Conservation (phyloP, 148 eudicot species). For the Tetragonia tetragonoides region DNA sequence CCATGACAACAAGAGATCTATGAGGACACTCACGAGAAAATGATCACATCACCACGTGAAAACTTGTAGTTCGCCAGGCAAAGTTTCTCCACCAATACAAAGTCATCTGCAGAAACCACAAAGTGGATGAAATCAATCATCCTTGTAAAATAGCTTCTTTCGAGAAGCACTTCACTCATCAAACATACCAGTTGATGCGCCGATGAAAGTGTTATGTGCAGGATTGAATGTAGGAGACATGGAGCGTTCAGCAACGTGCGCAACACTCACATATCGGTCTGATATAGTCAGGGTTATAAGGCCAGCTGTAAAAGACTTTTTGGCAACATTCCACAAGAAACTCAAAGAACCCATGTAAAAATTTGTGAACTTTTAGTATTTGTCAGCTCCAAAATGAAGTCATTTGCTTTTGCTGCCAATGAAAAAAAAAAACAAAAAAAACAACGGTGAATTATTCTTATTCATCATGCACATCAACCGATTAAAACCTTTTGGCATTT, state of each 20-base stretch:
- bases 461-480: too few species aligned
- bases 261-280: slow-evolving; percentile 62
- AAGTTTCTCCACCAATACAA: slow-evolving; percentile 75
- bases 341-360: slow-evolving; percentile 48
- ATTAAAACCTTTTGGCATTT: too few species aligned
- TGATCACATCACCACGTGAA: slow-evolving; percentile 79
- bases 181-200: slow-evolving; percentile 34
- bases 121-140: not conserved
- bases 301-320: slow-evolving; percentile 57
- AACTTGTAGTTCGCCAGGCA: slow-evolving; percentile 78
- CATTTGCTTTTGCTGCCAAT: slow-evolving; percentile 30
- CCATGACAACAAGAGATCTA: slow-evolving; percentile 6
- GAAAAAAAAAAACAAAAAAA: not conserved
- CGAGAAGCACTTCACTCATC: slow-evolving; percentile 6
- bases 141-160: not conserved
- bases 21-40: slow-evolving; percentile 59
- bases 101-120: slow-evolving; percentile 57
- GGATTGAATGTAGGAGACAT: slow-evolving; percentile 98
- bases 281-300: slow-evolving; percentile 65
- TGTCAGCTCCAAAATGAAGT: slow-evolving; percentile 27
- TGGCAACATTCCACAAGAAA: slow-evolving; percentile 56
- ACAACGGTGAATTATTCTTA: too few species aligned
- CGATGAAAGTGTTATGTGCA: slow-evolving; percentile 28
- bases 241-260: slow-evolving; percentile 58
- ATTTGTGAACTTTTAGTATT: slow-evolving; percentile 10